Conservation (phyloP, 2,329 filamentous ascomycete genomes). For the Penicillium sp. region DNA sequence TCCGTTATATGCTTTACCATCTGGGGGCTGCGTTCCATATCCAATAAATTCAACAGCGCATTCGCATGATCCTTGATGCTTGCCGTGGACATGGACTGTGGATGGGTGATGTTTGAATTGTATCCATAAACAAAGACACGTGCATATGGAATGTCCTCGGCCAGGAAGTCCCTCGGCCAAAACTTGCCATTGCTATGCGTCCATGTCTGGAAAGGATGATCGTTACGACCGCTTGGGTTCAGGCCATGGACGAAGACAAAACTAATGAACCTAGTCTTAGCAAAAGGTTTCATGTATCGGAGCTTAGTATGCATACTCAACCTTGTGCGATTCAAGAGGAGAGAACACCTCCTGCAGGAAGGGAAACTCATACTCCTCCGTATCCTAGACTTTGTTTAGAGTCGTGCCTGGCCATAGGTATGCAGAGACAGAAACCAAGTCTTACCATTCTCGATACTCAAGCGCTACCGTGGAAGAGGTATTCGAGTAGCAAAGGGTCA, state of each 20-base stretch:
- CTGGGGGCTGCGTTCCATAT: conserved; percentile 25
- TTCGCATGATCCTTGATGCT: conserved; percentile 31
- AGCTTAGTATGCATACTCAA: conserved; percentile 19
- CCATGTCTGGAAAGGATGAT: conserved; percentile 30
- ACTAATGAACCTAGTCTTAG: conserved; percentile 5
- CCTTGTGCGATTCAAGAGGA: conserved; percentile 19
- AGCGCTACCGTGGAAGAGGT: too few relatives aligned
- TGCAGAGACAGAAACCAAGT: neutral
- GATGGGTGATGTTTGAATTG: conserved; percentile 26
- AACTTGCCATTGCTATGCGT: conserved; percentile 21
- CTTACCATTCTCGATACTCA: neutral
- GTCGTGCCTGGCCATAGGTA: neutral
- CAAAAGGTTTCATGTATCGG: too few relatives aligned
- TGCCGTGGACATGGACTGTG: conserved; percentile 28
- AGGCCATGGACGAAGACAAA: conserved; percentile 29
- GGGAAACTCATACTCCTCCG: conserved; percentile 22
- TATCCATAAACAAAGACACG: conserved; percentile 29
- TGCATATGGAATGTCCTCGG: conserved; percentile 24
- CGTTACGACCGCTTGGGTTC: conserved; percentile 25
- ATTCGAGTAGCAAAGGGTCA: neutral
- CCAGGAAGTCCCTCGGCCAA: conserved; percentile 17
- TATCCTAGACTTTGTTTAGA: conserved; percentile 8
- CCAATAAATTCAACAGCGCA: conserved; percentile 26
- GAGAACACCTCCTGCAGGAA: conserved; percentile 26
- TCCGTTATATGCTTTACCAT: conserved; percentile 9